These are phyloP conservation scores for Grosmannia clavigera DNA, from an alignment of 2,329 filamentous ascomycete species.

Conservation along the genomic window DNA sequence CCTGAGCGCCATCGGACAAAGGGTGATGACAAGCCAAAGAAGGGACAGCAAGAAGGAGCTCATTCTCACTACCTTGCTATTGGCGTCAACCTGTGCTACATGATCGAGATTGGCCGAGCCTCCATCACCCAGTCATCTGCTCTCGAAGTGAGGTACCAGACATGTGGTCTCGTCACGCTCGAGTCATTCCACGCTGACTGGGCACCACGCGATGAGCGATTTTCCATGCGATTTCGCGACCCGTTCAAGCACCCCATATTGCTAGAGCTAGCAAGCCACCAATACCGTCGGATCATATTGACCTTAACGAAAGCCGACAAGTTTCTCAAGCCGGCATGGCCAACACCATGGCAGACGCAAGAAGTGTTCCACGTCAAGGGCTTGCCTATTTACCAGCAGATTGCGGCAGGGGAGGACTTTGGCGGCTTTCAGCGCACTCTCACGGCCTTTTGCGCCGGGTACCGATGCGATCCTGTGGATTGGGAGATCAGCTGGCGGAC, in stretches of 20 bases:
- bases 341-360: slow-evolving; percentile 37
- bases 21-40: slow-evolving; percentile 29
- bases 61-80: slow-evolving; percentile 45
- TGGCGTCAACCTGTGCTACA: slow-evolving; percentile 38
- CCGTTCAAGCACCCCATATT: slow-evolving; percentile 18
- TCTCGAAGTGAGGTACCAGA: slow-evolving; percentile 33
- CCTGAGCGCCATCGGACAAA: slow-evolving; percentile 19
- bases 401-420: slow-evolving; percentile 40
- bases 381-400: slow-evolving; percentile 37
- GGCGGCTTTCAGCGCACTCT: slow-evolving; percentile 42
- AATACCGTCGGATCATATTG: slow-evolving; percentile 41
- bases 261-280: slow-evolving; percentile 38
- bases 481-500: slow-evolving; percentile 40
- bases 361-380: slow-evolving; percentile 40
- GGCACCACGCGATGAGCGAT: slow-evolving; percentile 40
- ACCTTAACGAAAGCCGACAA: slow-evolving; percentile 42
- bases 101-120: slow-evolving; percentile 37
- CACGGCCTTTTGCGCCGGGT: slow-evolving; percentile 42
- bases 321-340: slow-evolving; percentile 46
- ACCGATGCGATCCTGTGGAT: slow-evolving; percentile 33
- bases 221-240: slow-evolving; percentile 40
- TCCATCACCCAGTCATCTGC: slow-evolving; percentile 29
- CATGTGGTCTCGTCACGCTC: slow-evolving; percentile 40
- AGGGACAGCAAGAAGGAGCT: slow-evolving; percentile 29
- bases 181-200: slow-evolving; percentile 39